Percentiles rank a stretch among this genome's conserved stretches.
Conservation (phyloP, 768 basidiomycete species). For the Mycena floridula region DNA sequence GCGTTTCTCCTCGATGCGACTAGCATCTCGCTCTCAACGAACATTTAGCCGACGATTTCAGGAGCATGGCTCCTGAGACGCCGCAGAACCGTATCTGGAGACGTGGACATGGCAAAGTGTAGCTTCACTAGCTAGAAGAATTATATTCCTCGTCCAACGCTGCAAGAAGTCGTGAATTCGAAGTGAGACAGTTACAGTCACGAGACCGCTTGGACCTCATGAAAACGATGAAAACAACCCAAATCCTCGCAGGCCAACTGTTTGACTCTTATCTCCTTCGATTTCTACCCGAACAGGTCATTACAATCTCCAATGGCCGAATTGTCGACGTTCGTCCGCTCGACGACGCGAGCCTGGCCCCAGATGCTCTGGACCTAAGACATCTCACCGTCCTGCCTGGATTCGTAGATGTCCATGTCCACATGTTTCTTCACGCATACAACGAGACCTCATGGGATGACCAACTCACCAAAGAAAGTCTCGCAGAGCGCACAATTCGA, state of each 20-base stretch:
- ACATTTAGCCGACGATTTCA: too few relatives aligned
- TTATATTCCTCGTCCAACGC: too few relatives aligned
- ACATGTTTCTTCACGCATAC: constrained; percentile 57
- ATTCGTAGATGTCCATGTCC: constrained; percentile 53
- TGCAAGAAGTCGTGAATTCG: too few relatives aligned
- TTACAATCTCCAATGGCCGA: constrained; percentile 47
- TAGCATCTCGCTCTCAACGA: too few relatives aligned
- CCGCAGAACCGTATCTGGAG: too few relatives aligned
- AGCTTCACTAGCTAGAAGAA: too few relatives aligned
- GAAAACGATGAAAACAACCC: constrained; percentile 9
- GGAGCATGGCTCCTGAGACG: too few relatives aligned
- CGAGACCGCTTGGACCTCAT: background rate
- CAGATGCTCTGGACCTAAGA: constrained; percentile 38
- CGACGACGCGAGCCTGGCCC: constrained; percentile 2
- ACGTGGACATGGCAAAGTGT: too few relatives aligned
- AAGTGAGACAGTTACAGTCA: too few relatives aligned
- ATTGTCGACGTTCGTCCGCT: constrained; percentile 34
- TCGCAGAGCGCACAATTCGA: constrained; percentile 54
- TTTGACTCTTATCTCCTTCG: constrained; percentile 41
- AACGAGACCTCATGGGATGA: constrained; percentile 55
- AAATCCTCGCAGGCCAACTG: constrained; percentile 36
- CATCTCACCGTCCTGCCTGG: constrained; percentile 47
- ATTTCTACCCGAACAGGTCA: constrained; percentile 37
- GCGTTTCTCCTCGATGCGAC: too few relatives aligned
- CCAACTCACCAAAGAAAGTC: constrained; percentile 51